Base-by-base conservation (phyloP, 805 yeast species). In the Candida xiaguanensis region DNA sequence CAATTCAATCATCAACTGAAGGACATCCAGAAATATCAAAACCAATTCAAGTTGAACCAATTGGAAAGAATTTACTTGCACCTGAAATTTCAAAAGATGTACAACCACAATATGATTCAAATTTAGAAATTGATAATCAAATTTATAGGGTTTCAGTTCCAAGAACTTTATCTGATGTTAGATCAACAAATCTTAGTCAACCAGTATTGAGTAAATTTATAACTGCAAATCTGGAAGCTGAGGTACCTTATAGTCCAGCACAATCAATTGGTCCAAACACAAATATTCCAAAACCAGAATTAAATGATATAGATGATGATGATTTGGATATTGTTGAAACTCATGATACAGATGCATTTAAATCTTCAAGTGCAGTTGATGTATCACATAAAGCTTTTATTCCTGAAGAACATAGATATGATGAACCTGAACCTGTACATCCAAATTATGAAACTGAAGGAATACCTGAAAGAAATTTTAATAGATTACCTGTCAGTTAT, bases 231-330 rank as follows among this genome's bases (percentile, higher is more conserved):
- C 22, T 14, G 15, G 31, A 25, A 4, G 15, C 11, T 18, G 24
- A 31, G 12, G 5, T 5, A n/a, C 12, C 15, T 8, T 6, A 31
- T 19, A 31, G 34, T 31, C 37, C 37, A 12, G 26, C 26, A n/a
- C 20, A 33, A 24, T 32, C 35, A 15, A 24, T 33, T 9, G 12
- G 8, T 25, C n/a, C 20, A 27, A 19, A 35, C n/a, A 13, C 32
- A 35, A 27, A 27, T 14, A 35, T 35, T 18, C 32, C 26, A 19
- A 27, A 27, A 27, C 38, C 38, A 6, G 25, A 35, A 20, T 35
- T 35, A 32, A 31, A 31, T 31, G 40, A 37, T 5, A 18, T 31
- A 8, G 35, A 31, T 5, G 40, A 37, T 24, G 31, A 16, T 17
- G 31, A 34, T 5, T 16, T 24, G 17, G 32, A 26, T 19, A 8